A percentile compares a stretch with the other conserved stretches of the same genome.
phyloP scores from a whole-genome alignment of 1,284 basidiomycete genomes.

The Chondrostereum purpureum region DNA sequence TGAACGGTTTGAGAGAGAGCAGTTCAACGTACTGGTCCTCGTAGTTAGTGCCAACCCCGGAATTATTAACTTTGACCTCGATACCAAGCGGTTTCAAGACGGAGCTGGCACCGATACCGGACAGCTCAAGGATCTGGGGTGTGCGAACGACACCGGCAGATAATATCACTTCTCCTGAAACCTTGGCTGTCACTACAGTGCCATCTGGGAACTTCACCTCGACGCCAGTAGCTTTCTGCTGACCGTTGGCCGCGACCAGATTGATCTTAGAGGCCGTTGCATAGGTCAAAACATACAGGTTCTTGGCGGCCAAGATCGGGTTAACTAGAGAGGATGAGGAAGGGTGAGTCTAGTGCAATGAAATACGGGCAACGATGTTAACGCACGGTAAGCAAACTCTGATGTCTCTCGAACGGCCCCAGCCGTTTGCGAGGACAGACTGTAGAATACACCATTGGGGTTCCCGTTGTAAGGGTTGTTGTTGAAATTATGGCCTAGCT shows the following conservation, averaged over 20 bases:
- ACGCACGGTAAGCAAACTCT: slow-evolving; percentile 22
- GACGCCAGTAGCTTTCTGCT: slow-evolving; percentile 16
- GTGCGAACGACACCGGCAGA: slow-evolving; percentile 25
- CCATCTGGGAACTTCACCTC: slow-evolving; percentile 22
- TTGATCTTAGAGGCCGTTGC: slow-evolving; percentile 21
- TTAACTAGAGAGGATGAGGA: slow-evolving; percentile 15
- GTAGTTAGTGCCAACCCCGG: slow-evolving; percentile 25
- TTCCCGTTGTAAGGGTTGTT: slow-evolving; percentile 22
- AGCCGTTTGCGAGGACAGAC: slow-evolving; percentile 21
- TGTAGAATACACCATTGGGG: slow-evolving; percentile 24
- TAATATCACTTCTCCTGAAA: slow-evolving; percentile 22
- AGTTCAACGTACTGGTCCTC: slow-evolving; percentile 9
- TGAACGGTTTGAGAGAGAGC: no score
- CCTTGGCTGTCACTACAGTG: slow-evolving; percentile 14
- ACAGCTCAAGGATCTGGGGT: slow-evolving; percentile 28
- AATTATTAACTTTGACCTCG: slow-evolving; percentile 19
- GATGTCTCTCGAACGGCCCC: slow-evolving; percentile 19
- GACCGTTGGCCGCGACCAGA: neutral
- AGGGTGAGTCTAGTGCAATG: no score
- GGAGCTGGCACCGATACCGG: slow-evolving; percentile 24
- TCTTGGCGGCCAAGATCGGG: slow-evolving; percentile 16
- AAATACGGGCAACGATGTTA: slow-evolving; percentile 3
- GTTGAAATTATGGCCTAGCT: slow-evolving; percentile 24
- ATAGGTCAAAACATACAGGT: slow-evolving; percentile 20
- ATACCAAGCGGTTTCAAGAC: slow-evolving; percentile 17